Percentiles rank a stretch among this genome's conserved stretches.
phyloP scores from a whole-genome alignment of 1,284 basidiomycete genomes.

The Fistulina hepatica region DNA sequence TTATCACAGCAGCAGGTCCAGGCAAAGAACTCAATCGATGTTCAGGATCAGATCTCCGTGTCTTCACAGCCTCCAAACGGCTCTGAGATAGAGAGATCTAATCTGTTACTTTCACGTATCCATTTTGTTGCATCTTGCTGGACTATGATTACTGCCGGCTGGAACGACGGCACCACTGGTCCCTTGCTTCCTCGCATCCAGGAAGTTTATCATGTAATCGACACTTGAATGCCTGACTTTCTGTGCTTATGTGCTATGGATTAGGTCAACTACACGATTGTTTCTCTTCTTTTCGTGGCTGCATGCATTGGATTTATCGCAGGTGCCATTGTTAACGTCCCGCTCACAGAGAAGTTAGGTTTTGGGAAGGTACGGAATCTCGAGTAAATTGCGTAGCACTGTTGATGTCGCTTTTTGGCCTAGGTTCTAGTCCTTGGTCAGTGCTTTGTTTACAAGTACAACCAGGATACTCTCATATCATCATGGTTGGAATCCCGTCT shows the following conservation, averaged over 20 bases:
- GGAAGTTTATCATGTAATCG: slow-evolving; percentile 32
- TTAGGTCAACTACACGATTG: slow-evolving; percentile 30
- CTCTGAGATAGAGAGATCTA: too few relatives aligned
- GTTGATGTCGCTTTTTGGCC: neutral
- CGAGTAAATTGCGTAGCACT: too few relatives aligned
- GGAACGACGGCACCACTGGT: slow-evolving; percentile 14
- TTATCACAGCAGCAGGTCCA: too few relatives aligned
- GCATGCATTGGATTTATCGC: slow-evolving; percentile 37
- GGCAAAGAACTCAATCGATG: too few relatives aligned
- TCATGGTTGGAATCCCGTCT: neutral
- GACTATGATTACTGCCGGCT: slow-evolving; percentile 6
- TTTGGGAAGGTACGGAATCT: slow-evolving; percentile 35
- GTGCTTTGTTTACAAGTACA: neutral
- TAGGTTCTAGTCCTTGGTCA: slow-evolving; percentile 8
- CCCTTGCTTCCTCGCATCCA: slow-evolving; percentile 39
- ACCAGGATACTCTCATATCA: neutral
- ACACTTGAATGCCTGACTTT: slow-evolving; percentile 1
- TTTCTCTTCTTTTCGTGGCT: slow-evolving; percentile 44
- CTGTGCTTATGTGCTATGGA: slow-evolving; percentile 1
- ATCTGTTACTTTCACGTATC: too few relatives aligned
- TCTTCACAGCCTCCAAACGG: too few relatives aligned
- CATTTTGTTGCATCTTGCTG: slow-evolving; percentile 7
- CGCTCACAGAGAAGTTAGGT: slow-evolving; percentile 35
- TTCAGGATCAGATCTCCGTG: too few relatives aligned
- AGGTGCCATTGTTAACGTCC: slow-evolving; percentile 36